Evolutionary conservation across 2,329 filamentous ascomycete species (phyloP), one percentile per base, ranked within the genome.

Genomic region (Ustulina deusta): DNA sequence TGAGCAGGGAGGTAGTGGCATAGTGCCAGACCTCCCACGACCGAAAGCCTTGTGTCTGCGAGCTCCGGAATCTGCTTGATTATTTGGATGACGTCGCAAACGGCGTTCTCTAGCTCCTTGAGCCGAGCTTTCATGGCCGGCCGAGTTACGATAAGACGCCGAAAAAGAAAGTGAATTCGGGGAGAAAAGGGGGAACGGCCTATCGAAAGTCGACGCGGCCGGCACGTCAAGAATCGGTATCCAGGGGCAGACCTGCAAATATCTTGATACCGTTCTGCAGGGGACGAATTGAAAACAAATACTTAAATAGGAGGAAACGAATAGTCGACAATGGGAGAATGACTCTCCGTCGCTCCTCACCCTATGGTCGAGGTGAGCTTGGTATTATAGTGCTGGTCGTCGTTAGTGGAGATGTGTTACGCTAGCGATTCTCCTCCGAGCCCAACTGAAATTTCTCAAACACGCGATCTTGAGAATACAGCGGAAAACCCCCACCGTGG

Each of bases 21-120:
- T 17, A 75, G 42, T 4, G 75, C 74, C 34, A 77, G 61, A 17
- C 71, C 73, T 10, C 74, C 75, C 17, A 74, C 70, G 57, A 77
- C 70, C 10, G 72, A 70, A n/a, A 77, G 70, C 25, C 56, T 70
- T 6, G 70, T 58, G 20, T 70, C 61, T 9, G 38, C 64, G 17
- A 76, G 72, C 29, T 75, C 74, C 6, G 70, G 71, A 6, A 76
- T 74, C 34, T 76, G 69, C 64, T 74, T 76, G 51, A 76, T 71
- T 20, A 74, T 71, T 17, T 75, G 71, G 29, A 77, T 70, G 52
- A 77, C 71, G 62, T 74, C 69, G 61, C 73, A 73, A 25, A 71
- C 69, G 40, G 73, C 75, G 49, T 63, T 42, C 49, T 77, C 74
- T 17, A 76, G 63, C 57, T 76, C 73, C 25, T 68, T 42, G 49